Percentiles rank a stretch among this genome's conserved stretches.
Conservation (phyloP, 2,329 filamentous ascomycete genomes). For the Phoma sp. region DNA sequence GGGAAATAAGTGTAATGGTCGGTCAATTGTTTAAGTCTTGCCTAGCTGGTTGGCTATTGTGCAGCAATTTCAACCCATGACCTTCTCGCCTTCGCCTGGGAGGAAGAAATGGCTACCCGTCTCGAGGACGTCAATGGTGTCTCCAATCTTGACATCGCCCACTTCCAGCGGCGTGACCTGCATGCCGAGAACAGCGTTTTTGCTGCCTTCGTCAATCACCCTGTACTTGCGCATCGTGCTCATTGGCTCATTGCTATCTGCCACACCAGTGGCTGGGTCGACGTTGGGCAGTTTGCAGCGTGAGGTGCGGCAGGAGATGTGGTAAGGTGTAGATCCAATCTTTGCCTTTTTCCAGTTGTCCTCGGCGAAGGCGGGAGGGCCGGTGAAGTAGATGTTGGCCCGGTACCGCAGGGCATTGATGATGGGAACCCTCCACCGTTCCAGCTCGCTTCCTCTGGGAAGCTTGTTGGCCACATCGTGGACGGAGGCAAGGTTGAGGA, state of each 20-base stretch:
- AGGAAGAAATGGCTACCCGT: constrained; percentile 43
- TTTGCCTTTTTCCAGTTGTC: constrained; percentile 70
- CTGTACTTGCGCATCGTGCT: constrained; percentile 64
- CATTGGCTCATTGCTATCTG: constrained; percentile 64
- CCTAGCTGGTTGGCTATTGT: no score
- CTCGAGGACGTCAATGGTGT: constrained; percentile 42
- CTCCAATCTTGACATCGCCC: constrained; percentile 41
- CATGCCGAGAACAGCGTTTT: constrained; percentile 68
- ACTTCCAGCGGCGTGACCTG: constrained; percentile 62
- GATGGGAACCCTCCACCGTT: constrained; percentile 35
- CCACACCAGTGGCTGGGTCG: constrained; percentile 65
- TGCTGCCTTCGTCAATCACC: constrained; percentile 66
- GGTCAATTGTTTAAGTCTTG: no score
- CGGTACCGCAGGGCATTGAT: constrained; percentile 71
- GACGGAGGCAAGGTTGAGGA: constrained; percentile 70
- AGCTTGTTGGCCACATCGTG: constrained; percentile 65
- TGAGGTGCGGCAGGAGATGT: constrained; percentile 68
- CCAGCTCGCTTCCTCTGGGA: constrained; percentile 51
- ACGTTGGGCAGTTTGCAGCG: constrained; percentile 76
- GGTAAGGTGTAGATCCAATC: constrained; percentile 54
- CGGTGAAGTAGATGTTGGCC: constrained; percentile 74
- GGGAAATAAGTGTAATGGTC: no score
- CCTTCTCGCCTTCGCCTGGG: constrained; percentile 15
- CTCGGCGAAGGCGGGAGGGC: constrained; percentile 69
- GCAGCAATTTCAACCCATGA: constrained; percentile 1